These are phyloP conservation scores for Henckelia pumila DNA, from an alignment of 257 asterid genomes.

Conservation along the genomic window DNA sequence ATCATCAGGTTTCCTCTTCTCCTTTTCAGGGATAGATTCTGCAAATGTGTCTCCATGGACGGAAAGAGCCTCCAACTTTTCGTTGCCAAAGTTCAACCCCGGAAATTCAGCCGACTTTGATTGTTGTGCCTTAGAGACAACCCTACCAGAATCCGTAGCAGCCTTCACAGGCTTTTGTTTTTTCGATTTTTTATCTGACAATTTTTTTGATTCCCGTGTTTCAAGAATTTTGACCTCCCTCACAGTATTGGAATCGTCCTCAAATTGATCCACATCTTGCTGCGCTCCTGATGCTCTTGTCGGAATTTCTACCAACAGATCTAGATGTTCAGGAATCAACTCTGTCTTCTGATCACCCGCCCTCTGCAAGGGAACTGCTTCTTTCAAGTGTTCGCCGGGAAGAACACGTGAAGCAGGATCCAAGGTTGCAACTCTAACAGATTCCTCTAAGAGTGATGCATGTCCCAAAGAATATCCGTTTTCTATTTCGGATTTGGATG, in stretches of 20 bases:
- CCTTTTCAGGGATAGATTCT: constrained; percentile 39
- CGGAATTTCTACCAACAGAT: constrained; percentile 28
- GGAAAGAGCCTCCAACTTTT: constrained; percentile 32
- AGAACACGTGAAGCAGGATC: constrained; percentile 30
- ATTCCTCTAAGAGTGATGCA: constrained; percentile 31
- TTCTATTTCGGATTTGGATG: constrained; percentile 27
- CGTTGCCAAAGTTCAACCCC: constrained; percentile 28
- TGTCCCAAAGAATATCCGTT: constrained; percentile 30
- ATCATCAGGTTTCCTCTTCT: constrained; percentile 32
- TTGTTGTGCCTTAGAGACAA: constrained; percentile 45
- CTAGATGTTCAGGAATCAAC: constrained; percentile 25
- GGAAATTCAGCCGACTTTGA: constrained; percentile 44
- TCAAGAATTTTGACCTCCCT: constrained; percentile 53
- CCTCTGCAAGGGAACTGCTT: constrained; percentile 26
- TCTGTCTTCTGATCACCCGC: constrained; percentile 28
- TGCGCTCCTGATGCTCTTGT: constrained; percentile 32
- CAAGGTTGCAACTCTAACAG: constrained; percentile 29
- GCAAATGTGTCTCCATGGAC: constrained; percentile 34
- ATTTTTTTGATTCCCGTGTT: constrained; percentile 51
- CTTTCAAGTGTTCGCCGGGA: constrained; percentile 33
- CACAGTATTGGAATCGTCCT: constrained; percentile 36
- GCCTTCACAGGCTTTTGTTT: constrained; percentile 77
- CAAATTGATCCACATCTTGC: constrained; percentile 33
- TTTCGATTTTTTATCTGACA: constrained; percentile 75
- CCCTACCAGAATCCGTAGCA: constrained; percentile 44